Evolutionary conservation across 495 filamentous ascomycete genomes (phyloP), one percentile per base, ranked within the genome.

Genomic region (Neurospora sp.): DNA sequence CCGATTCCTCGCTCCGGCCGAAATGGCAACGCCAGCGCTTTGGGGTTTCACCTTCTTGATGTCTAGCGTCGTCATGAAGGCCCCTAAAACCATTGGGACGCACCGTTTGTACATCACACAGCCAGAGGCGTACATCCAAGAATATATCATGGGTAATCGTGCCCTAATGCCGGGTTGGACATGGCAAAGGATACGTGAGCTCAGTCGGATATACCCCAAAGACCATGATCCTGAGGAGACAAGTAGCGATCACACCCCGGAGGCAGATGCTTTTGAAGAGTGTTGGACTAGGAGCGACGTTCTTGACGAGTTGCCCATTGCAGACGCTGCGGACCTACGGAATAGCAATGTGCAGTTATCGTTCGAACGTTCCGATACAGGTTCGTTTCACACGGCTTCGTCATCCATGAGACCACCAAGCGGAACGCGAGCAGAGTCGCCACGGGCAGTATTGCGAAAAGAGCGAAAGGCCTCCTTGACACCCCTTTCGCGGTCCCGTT

Each of bases 11-110:
- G 83, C 83, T 31, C 84, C 85, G 3, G 82, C 88, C 2, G 91
- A 94, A 78, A 89, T 92, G 87, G 80, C 89, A 31, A 91, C 89
- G 5, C 85, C 89, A 5, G 86, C 88, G 6, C 82, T 89, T 5
- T 94, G 91, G 91, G 88, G 88, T 45, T 88, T 88, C 13, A 84
- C 88, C 7, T 93, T 92, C 70, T 81, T 94, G 39, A 78, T 82
- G 24, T 89, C 89, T 4, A 88, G 86, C 69, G 85, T 91, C 34
- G 83, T 89, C 17, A 92, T 92, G 90, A 87, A 89, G 73, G 82
- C 85, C 5, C 54, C 54, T 2, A 62, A 62, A 62, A 62, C 54
- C 28, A 83, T 84, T 45, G 88, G 86, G 2, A 81, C 81, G n/a
- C 85, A 87, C 62, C 84, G 90, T 13, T 84, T 92, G 28, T 92